phyloP scores from a whole-genome alignment of 78 protist genomes.

The Blattamonas nauphoetae region DNA sequence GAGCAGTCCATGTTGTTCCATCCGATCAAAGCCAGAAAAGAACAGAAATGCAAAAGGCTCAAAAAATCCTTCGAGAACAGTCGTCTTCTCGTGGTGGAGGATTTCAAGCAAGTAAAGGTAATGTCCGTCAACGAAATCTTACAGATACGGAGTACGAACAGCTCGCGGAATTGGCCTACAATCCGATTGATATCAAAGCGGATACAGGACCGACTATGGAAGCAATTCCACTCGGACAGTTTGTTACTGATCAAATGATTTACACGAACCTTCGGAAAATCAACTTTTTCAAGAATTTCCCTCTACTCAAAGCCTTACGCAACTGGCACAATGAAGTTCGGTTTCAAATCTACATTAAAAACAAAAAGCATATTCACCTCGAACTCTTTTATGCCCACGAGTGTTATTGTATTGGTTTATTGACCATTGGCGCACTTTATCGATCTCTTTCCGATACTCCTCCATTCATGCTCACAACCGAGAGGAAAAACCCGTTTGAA shows the following conservation, averaged over 20 bases:
- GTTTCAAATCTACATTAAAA: conserved; percentile 19
- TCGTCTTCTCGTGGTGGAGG: not conserved
- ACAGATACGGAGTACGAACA: not conserved
- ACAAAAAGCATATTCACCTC: conserved; percentile 12
- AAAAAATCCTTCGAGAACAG: not conserved
- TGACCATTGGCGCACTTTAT: not conserved
- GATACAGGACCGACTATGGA: not conserved
- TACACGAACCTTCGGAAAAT: conserved; percentile 40
- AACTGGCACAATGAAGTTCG: conserved; percentile 44
- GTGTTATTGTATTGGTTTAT: not conserved
- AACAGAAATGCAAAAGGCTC: not conserved
- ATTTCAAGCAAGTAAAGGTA: not conserved
- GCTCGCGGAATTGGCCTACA: not conserved
- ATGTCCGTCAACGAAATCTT: not conserved
- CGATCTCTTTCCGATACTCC: not conserved
- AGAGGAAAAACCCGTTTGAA: not conserved
- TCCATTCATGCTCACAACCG: not conserved
- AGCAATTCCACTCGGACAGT: conserved; percentile 25
- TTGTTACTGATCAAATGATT: conserved; percentile 30
- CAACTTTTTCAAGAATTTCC: conserved; percentile 40
- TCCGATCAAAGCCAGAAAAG: not conserved
- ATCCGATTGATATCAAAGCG: not conserved
- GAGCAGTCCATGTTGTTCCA: conserved; percentile 51
- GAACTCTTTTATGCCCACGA: not conserved
- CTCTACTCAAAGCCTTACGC: conserved; percentile 20